Percentiles rank a stretch among this genome's conserved stretches.
Conservation (phyloP, 192 early-diverging fungal species). For the Coemansia sp. region DNA sequence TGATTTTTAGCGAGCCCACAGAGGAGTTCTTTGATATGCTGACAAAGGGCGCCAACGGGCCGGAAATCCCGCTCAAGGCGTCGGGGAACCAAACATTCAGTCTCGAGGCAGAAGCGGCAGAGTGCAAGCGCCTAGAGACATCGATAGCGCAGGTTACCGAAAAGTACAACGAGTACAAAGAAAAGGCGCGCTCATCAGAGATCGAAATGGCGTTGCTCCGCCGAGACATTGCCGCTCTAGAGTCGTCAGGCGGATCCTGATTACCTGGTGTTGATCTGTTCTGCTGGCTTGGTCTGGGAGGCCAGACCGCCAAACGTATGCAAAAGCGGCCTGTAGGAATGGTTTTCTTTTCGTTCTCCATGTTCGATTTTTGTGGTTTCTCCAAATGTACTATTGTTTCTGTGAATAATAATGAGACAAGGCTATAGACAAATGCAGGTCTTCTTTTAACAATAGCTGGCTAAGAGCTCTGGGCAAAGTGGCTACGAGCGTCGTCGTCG, state of each 20-base stretch:
- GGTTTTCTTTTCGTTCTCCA: neutral
- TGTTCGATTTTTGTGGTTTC: neutral
- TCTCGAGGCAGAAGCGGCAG: constrained; percentile 69
- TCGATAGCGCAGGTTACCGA: constrained; percentile 60
- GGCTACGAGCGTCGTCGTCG: neutral
- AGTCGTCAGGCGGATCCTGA: constrained; percentile 14
- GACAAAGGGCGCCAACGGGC: constrained; percentile 52
- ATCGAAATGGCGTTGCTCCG: constrained; percentile 54
- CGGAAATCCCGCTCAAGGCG: constrained; percentile 55
- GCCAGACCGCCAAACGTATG: neutral
- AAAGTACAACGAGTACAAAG: constrained; percentile 58
- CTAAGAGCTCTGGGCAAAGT: neutral
- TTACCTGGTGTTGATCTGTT: neutral
- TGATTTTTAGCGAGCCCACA: constrained; percentile 82
- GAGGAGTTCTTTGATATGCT: constrained; percentile 70
- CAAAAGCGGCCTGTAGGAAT: neutral
- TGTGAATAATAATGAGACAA: neutral
- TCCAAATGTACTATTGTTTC: neutral
- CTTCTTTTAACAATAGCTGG: neutral
- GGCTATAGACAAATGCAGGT: neutral
- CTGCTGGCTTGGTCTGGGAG: neutral
- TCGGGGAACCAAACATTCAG: constrained; percentile 46
- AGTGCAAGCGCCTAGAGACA: constrained; percentile 63
- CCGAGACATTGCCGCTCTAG: constrained; percentile 51
- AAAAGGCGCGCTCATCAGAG: constrained; percentile 43